Base-by-base conservation (phyloP, 768 basidiomycete genomes). In the Cyathus striatus region DNA sequence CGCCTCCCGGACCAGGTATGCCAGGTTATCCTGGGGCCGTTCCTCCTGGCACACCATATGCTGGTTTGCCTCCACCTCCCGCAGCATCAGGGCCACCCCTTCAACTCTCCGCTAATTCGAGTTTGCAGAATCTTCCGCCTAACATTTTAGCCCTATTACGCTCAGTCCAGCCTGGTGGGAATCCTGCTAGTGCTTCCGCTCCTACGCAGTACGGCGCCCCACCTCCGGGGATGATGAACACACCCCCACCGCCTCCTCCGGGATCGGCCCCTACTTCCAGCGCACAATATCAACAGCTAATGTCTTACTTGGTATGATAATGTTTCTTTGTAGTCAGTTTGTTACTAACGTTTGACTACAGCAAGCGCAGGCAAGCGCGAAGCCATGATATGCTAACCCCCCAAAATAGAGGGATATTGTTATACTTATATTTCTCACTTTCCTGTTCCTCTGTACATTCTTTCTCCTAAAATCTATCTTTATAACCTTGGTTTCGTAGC, bases 101-200 rank as follows among this genome's bases (percentile, higher is more conserved):
- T 38, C 64, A 65, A 34, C 45, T 67, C 23, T 56, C 56, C 44
- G 63, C 63, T 21, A 62, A 63, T 38, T 48, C 65, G n/a, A 49
- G 61, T 20, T 40, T 76, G 55, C 53, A 61, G 49, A 64, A 64
- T 13, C 58, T 88, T 16, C 83, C 87, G 2, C 82, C 85, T 0
- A 84, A 83, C 49, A 71, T 90, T 14, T 63, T 88, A 40, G 82
- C 86, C 0, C 51, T 88, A 34, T 58, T 89, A n/a, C 75, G 75
- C 54, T 57, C 64, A 48, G 67, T 65, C 22, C 84, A 85, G 48
- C 76, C 78, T 47, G 56, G 60, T 33, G 69, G 63, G 40, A n/a
- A n/a, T n/a, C 63, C 60, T 30, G 57, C 64, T 7, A 21, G 32
- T 20, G 26, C 42, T 4, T 16, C 40, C 5, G 24, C 40, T 26